A percentile compares a stretch with the other conserved stretches of the same genome.
phyloP scores from a whole-genome alignment of 148 eudicot genomes.

The Chenopodium formosanum region DNA sequence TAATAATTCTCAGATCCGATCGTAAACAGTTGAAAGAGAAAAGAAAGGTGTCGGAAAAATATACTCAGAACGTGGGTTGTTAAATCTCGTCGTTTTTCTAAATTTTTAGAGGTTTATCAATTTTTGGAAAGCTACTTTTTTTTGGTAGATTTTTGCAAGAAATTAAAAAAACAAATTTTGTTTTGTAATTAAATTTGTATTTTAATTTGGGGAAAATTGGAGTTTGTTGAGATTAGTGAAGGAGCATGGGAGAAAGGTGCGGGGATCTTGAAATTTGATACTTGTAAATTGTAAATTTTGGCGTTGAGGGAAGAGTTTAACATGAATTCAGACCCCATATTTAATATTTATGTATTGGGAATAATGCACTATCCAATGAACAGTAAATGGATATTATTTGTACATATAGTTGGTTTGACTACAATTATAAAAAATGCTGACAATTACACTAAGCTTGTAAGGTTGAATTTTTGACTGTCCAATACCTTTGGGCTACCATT shows the following conservation, averaged over 20 bases:
- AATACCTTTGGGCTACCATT: not conserved
- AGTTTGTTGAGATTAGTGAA: conserved; percentile 6
- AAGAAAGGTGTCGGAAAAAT: not conserved
- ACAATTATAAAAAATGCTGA: not conserved
- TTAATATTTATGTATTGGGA: not conserved
- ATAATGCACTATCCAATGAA: not conserved
- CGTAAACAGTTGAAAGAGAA: conserved; percentile 6
- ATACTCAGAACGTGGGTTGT: conserved; percentile 18
- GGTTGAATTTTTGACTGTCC: not conserved
- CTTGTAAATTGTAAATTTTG: not conserved
- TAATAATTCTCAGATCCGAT: conserved; percentile 21
- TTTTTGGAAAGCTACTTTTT: not conserved
- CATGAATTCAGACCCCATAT: too few species aligned
- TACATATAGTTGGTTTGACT: not conserved
- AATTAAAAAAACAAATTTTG: not conserved
- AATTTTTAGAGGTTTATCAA: not conserved
- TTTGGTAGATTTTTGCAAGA: not conserved
- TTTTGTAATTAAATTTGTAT: not conserved
- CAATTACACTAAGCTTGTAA: not conserved
- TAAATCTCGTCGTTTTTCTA: conserved; percentile 14
- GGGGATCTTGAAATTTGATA: conserved; percentile 4
- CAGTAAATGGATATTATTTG: not conserved
- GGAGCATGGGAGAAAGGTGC: conserved; percentile 14
- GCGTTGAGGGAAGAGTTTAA: not conserved
- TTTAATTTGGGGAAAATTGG: not conserved